A percentile compares a stretch with the other conserved stretches of the same genome.
Evolutionary conservation across 371 early-diverging fungal genomes (phyloP).

Genomic region (Apophysomyces elegans): DNA sequence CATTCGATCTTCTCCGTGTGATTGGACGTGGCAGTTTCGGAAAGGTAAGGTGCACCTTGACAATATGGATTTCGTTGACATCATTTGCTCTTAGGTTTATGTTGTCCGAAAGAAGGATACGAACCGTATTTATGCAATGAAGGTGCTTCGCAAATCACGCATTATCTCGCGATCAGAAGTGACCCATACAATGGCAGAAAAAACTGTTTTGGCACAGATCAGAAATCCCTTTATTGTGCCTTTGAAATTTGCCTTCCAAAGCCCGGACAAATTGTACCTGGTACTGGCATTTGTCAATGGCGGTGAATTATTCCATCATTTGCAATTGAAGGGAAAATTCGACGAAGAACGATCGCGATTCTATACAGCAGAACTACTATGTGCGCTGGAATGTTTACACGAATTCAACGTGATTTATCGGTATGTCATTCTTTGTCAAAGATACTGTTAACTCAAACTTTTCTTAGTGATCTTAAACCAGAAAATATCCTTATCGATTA

Average conservation of each 20-base stretch:
- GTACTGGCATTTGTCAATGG: slow-evolving; percentile 94
- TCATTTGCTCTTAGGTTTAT: slow-evolving; percentile 65
- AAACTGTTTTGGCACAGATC: slow-evolving; percentile 84
- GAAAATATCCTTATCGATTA: slow-evolving; percentile 97
- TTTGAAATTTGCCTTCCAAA: slow-evolving; percentile 89
- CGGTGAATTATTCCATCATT: slow-evolving; percentile 93
- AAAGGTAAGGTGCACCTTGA: slow-evolving; percentile 61
- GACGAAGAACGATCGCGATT: slow-evolving; percentile 68
- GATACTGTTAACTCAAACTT: background rate
- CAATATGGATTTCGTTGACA: background rate
- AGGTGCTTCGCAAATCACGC: slow-evolving; percentile 93
- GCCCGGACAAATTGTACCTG: slow-evolving; percentile 85
- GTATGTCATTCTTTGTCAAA: slow-evolving; percentile 25
- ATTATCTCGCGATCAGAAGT: slow-evolving; percentile 92
- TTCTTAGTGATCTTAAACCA: slow-evolving; percentile 86
- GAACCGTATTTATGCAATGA: slow-evolving; percentile 97
- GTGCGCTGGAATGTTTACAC: slow-evolving; percentile 90
- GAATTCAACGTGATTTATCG: slow-evolving; percentile 87
- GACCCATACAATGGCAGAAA: slow-evolving; percentile 88
- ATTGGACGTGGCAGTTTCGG: slow-evolving; percentile 97
- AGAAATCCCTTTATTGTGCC: slow-evolving; percentile 89
- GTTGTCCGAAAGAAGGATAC: slow-evolving; percentile 95
- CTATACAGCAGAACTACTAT: slow-evolving; percentile 76
- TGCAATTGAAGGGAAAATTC: slow-evolving; percentile 81
- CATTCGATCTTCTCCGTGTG: slow-evolving; percentile 94